phyloP scores from a whole-genome alignment of 169 alveolate genomes.

The Eimeria falciformis region DNA sequence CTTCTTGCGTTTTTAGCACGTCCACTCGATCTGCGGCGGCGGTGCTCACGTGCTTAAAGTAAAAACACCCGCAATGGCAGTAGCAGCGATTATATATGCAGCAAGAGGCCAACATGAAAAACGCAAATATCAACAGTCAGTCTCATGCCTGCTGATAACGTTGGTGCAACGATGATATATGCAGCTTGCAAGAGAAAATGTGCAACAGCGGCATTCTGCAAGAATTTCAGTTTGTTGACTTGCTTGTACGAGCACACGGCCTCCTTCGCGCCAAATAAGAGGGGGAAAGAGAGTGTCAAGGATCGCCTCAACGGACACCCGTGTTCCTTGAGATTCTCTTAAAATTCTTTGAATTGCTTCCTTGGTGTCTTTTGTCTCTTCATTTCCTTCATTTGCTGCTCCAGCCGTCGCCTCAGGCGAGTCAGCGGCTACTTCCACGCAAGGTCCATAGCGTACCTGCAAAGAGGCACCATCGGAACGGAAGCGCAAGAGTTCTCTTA shows the following conservation, averaged over 20 bases:
- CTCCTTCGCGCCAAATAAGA: conserved; percentile 63
- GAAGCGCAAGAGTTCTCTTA: neutral
- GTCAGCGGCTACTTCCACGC: conserved; percentile 40
- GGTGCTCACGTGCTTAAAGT: conserved; percentile 65
- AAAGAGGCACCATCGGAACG: neutral
- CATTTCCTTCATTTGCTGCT: conserved; percentile 1
- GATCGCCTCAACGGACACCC: conserved; percentile 62
- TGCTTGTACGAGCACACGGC: conserved; percentile 62
- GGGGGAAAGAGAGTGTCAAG: conserved; percentile 75
- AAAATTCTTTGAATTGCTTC: conserved; percentile 18
- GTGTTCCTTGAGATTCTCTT: conserved; percentile 65
- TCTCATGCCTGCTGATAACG: neutral
- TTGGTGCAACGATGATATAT: too few species aligned
- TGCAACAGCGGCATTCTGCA: too few species aligned
- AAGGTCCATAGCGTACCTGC: conserved; percentile 70
- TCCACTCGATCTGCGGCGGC: conserved; percentile 77
- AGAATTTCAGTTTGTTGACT: neutral
- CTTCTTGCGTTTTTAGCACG: conserved; percentile 74
- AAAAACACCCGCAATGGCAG: neutral
- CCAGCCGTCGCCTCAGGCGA: conserved; percentile 47
- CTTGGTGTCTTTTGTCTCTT: conserved; percentile 27
- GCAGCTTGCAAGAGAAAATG: too few species aligned
- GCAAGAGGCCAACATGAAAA: neutral
- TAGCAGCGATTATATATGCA: neutral
- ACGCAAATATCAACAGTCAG: too few species aligned